Percentiles rank a stretch among this genome's conserved stretches.
Conservation (phyloP, 768 basidiomycete species). For the Auriscalpium vulgare region DNA sequence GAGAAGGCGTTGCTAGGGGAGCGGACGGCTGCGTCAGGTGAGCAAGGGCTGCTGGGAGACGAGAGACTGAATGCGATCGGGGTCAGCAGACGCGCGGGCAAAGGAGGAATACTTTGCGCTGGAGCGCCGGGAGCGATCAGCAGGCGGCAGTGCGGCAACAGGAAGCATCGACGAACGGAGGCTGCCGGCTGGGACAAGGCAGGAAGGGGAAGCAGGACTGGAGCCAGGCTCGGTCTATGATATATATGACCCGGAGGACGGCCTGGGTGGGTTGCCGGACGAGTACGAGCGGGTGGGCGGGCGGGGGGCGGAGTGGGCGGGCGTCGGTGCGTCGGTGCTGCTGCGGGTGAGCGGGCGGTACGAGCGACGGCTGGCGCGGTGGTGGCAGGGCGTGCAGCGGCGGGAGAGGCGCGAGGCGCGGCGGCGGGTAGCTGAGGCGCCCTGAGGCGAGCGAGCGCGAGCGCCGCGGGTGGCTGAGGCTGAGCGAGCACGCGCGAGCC, state of each 20-base stretch:
- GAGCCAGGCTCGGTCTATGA: conserved; percentile 53
- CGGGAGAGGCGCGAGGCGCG: conserved; percentile 15
- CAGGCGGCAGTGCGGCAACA: neutral
- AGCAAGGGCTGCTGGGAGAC: neutral
- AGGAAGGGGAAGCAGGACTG: conserved; percentile 12
- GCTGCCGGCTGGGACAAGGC: conserved; percentile 3
- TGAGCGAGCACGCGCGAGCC: no score
- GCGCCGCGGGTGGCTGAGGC: no score
- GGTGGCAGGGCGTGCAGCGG: conserved; percentile 29
- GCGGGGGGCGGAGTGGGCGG: conserved; percentile 46
- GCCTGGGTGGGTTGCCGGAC: conserved; percentile 46
- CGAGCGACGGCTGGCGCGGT: conserved; percentile 53
- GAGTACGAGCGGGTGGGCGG: conserved; percentile 45
- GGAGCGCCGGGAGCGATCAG: neutral
- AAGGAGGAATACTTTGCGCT: conserved; percentile 23
- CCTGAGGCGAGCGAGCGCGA: no score
- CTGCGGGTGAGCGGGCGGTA: conserved; percentile 50
- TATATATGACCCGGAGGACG: conserved; percentile 63
- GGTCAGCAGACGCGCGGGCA: conserved; percentile 20
- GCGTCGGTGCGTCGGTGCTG: conserved; percentile 46
- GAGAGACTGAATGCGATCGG: neutral
- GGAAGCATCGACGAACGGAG: neutral
- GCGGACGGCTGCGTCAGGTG: conserved; percentile 2
- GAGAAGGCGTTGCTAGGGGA: conserved; percentile 2
- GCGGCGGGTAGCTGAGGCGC: no score